phyloP scores from a whole-genome alignment of 2,329 filamentous ascomycete genomes.

The Cladosporium velox region DNA sequence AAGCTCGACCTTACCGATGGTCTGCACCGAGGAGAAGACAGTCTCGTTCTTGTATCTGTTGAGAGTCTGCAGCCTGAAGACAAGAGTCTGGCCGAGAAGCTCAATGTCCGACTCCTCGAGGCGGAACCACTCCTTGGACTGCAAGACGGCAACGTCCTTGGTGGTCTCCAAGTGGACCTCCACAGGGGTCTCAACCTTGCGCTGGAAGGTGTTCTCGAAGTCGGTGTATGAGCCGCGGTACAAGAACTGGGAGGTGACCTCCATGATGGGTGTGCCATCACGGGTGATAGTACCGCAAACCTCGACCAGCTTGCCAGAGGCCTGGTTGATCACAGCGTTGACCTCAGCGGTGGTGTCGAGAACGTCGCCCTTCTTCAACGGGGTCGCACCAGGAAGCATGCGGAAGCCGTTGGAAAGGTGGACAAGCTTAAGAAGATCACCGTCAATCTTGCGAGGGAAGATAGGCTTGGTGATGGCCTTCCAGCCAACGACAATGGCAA shows the following conservation, averaged over 20 bases:
- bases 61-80: conserved; percentile 91
- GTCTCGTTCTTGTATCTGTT: conserved; percentile 93
- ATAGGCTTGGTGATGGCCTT: conserved; percentile 99
- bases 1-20: conserved; percentile 85
- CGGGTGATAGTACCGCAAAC: conserved; percentile 96
- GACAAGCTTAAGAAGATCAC: conserved; percentile 91
- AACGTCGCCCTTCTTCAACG: conserved; percentile 91
- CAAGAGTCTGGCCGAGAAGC: conserved; percentile 87
- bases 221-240: conserved; percentile 93
- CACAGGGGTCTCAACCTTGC: conserved; percentile 93
- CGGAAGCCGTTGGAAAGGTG: conserved; percentile 97
- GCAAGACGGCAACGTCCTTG: conserved; percentile 90
- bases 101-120: conserved; percentile 82
- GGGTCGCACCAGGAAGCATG: conserved; percentile 94
- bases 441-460: conserved; percentile 94
- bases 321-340: conserved; percentile 97
- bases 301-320: conserved; percentile 99
- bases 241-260: conserved; percentile 96
- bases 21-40: conserved; percentile 88
- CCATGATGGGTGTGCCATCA: conserved; percentile 85
- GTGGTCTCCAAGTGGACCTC: conserved; percentile 83
- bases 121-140: conserved; percentile 97
- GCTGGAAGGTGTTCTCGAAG: conserved; percentile 97
- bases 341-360: conserved; percentile 92
- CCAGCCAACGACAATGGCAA: conserved; percentile 47